phyloP scores from a whole-genome alignment of 2,329 filamentous ascomycete genomes.

The Xylariaceae sp. region DNA sequence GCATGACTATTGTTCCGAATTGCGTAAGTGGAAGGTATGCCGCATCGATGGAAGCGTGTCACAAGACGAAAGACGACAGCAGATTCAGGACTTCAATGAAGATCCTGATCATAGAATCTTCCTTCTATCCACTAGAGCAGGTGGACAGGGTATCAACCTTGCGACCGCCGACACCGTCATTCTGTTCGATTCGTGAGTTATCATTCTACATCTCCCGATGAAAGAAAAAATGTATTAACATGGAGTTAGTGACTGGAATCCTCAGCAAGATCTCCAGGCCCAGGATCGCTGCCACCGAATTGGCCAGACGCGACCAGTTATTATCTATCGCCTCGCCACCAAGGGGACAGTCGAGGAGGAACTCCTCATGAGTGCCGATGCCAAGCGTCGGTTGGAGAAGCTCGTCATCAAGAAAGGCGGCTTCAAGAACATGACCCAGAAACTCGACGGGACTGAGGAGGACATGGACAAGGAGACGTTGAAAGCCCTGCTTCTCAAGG shows the following conservation, averaged over 20 bases:
- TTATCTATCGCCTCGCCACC: slow-evolving; percentile 90
- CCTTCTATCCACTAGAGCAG: slow-evolving; percentile 81
- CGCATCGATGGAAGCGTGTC: slow-evolving; percentile 87
- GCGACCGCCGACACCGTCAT: slow-evolving; percentile 89
- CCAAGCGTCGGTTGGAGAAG: slow-evolving; percentile 87
- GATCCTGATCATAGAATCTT: slow-evolving; percentile 68
- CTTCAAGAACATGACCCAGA: slow-evolving; percentile 65
- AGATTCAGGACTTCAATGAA: slow-evolving; percentile 70
- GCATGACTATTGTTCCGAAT: slow-evolving; percentile 73
- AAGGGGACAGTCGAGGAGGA: slow-evolving; percentile 89
- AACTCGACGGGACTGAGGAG: slow-evolving; percentile 47
- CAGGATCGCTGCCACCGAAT: slow-evolving; percentile 95
- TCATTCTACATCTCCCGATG: background rate
- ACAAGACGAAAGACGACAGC: slow-evolving; percentile 63
- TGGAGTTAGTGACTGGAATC: slow-evolving; percentile 68
- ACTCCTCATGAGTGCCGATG: slow-evolving; percentile 79
- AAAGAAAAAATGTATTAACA: slow-evolving; percentile 10
- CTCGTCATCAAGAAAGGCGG: slow-evolving; percentile 92
- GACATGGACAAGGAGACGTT: slow-evolving; percentile 57
- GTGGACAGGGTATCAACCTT: slow-evolving; percentile 92
- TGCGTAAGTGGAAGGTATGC: slow-evolving; percentile 75
- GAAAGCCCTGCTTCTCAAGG: slow-evolving; percentile 59
- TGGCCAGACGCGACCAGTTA: slow-evolving; percentile 83
- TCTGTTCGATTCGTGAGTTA: slow-evolving; percentile 64
- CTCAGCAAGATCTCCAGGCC: slow-evolving; percentile 92